A percentile compares a stretch with the other conserved stretches of the same genome.
Conservation (phyloP, 805 yeast genomes). For the Cyberlindnera galapagoensis region DNA sequence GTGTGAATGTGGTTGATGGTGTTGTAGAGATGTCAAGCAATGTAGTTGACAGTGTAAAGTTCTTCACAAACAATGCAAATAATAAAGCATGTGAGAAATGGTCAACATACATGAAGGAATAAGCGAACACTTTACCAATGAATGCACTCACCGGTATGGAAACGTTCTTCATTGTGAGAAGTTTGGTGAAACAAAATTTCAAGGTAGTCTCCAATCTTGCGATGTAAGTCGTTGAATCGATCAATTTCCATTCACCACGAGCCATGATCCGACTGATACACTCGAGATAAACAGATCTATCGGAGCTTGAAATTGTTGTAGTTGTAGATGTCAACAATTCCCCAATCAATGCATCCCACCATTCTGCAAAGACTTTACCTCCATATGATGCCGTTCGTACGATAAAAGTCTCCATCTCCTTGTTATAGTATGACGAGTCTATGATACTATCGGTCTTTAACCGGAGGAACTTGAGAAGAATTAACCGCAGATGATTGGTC, state of each 20-base stretch:
- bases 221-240: slow-evolving; percentile 1
- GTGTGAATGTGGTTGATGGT: background rate
- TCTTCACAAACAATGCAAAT: slow-evolving; percentile 51
- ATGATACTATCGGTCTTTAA: slow-evolving; percentile 5
- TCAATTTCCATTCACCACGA: slow-evolving; percentile 11
- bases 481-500: slow-evolving; percentile 8
- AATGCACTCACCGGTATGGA: slow-evolving; percentile 31
- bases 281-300: slow-evolving; percentile 12
- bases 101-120: slow-evolving; percentile 42
- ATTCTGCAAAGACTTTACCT: slow-evolving; percentile 5
- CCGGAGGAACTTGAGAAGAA: slow-evolving; percentile 10
- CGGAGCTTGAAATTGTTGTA: slow-evolving; percentile 7
- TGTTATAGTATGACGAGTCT: slow-evolving; percentile 3
- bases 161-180: slow-evolving; percentile 13
- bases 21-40: slow-evolving; percentile 1
- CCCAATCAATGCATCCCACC: slow-evolving; percentile 10
- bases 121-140: slow-evolving; percentile 57
- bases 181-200: slow-evolving; percentile 10
- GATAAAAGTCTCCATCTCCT: slow-evolving; percentile 8
- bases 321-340: slow-evolving; percentile 4
- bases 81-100: slow-evolving; percentile 45
- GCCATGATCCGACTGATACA: slow-evolving; percentile 10
- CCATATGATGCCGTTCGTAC: slow-evolving; percentile 8
- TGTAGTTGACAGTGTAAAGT: slow-evolving; percentile 31
- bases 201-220: slow-evolving; percentile 5